Conservation (phyloP, 352 stramenopile genomes). For the Thraustotheca clavata region DNA sequence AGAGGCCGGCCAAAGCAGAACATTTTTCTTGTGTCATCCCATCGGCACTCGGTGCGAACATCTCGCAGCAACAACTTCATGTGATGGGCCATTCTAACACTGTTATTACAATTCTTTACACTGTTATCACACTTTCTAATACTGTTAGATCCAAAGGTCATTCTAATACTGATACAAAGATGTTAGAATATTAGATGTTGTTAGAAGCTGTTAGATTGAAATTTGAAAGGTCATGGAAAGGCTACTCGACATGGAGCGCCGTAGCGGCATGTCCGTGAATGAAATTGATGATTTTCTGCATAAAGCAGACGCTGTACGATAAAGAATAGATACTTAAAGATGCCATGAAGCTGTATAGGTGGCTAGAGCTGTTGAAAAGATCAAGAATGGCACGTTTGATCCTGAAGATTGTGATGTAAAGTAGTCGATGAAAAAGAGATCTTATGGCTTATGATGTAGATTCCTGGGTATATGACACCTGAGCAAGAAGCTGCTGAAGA, state of each 20-base stretch:
- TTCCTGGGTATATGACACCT: conserved; percentile 65
- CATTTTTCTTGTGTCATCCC: conserved; percentile 14
- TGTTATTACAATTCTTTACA: background rate
- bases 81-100: conserved; percentile 13
- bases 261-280: conserved; percentile 47
- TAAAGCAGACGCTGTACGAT: conserved; percentile 57
- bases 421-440: too few relatives aligned
- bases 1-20: background rate
- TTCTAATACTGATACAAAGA: too few relatives aligned
- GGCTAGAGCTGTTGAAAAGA: conserved; percentile 60
- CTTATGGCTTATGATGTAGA: conserved; percentile 30
- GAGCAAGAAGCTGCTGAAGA: conserved; percentile 59
- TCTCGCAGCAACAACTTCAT: conserved; percentile 14
- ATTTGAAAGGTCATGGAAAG: too few relatives aligned
- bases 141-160: background rate
- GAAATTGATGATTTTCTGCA: conserved; percentile 61
- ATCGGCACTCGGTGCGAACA: background rate
- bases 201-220: too few relatives aligned
- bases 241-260: conserved; percentile 60
- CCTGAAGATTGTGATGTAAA: conserved; percentile 52
- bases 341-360: conserved; percentile 31
- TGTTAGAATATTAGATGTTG: too few relatives aligned
- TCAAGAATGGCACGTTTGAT: conserved; percentile 76
- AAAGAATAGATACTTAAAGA: background rate
- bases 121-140: background rate